Conservation (phyloP, 208 protist species). For the Crithidia sp. region DNA sequence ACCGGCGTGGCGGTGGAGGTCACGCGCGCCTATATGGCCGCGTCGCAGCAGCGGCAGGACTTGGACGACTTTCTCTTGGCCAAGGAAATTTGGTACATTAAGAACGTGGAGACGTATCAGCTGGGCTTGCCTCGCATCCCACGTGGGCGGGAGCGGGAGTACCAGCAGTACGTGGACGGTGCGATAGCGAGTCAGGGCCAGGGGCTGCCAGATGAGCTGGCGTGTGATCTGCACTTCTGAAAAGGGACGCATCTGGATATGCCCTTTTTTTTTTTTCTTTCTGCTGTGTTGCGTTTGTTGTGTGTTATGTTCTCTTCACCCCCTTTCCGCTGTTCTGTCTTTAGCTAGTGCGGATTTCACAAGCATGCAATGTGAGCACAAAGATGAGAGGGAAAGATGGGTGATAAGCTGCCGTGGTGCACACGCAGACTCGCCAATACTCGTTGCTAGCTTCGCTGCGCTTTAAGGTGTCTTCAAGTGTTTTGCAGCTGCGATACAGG, state of each 20-base stretch:
- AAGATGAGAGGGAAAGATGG: too few species aligned
- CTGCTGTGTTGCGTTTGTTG: too few species aligned
- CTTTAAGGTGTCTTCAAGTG: too few species aligned
- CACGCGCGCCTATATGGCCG: conserved; percentile 78
- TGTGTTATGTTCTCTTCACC: too few species aligned
- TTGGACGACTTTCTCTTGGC: conserved; percentile 87
- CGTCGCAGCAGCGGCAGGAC: conserved; percentile 80
- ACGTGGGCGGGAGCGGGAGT: conserved; percentile 72
- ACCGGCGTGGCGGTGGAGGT: conserved; percentile 77
- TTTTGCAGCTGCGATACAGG: too few species aligned
- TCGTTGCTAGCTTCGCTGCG: too few species aligned
- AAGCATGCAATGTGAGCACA: too few species aligned
- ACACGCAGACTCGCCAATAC: too few species aligned
- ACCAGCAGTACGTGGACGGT: conserved; percentile 68
- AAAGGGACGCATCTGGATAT: neutral
- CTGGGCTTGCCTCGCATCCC: conserved; percentile 81
- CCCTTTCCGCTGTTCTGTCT: too few species aligned
- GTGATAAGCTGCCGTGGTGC: too few species aligned
- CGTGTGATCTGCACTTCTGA: conserved; percentile 45
- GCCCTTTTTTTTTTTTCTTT: conserved; percentile 4
- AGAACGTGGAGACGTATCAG: conserved; percentile 91
- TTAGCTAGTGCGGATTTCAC: too few species aligned
- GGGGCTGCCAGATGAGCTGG: conserved; percentile 55
- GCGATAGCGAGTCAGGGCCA: conserved; percentile 26
- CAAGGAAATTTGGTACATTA: conserved; percentile 93